Evolutionary conservation across 768 basidiomycete species (phyloP).

Genomic region (Terana coerulea): DNA sequence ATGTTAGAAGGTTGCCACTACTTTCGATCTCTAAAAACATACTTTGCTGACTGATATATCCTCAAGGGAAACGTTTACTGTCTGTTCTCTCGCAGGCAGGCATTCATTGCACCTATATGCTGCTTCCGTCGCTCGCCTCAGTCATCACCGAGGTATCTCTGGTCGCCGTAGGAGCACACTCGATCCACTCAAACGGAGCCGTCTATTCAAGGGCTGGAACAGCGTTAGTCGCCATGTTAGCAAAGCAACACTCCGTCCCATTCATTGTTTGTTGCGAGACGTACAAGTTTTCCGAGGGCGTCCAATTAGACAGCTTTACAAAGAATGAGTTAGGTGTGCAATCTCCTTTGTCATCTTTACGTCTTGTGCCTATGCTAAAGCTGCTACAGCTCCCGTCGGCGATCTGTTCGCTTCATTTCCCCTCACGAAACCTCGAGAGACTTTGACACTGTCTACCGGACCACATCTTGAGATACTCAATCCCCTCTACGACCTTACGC

Average conservation of each 20-base stretch:
- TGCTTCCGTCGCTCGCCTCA: constrained; percentile 82
- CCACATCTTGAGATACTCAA: constrained; percentile 74
- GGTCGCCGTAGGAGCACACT: constrained; percentile 90
- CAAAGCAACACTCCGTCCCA: constrained; percentile 82
- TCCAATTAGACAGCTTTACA: constrained; percentile 90
- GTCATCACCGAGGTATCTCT: constrained; percentile 79
- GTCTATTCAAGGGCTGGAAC: constrained; percentile 94
- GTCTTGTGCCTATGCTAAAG: background rate
- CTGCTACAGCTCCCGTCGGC: constrained; percentile 25
- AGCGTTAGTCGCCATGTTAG: constrained; percentile 95
- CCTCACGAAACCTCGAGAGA: constrained; percentile 29
- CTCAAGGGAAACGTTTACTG: constrained; percentile 76
- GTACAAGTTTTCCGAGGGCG: constrained; percentile 94
- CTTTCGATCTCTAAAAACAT: background rate
- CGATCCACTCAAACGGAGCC: constrained; percentile 91
- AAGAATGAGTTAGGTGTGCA: constrained; percentile 90
- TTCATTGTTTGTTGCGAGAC: constrained; percentile 98
- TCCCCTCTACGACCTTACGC: constrained; percentile 92
- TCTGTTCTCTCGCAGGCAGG: constrained; percentile 59
- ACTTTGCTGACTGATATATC: background rate
- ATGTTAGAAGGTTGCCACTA: constrained; percentile 72
- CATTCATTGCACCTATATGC: constrained; percentile 86
- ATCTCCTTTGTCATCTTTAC: background rate
- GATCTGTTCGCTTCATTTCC: constrained; percentile 31
- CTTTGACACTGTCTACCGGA: constrained; percentile 27